These are phyloP conservation scores for Colletotrichum incanum DNA, from an alignment of 2,329 filamentous ascomycete genomes.

Conservation along the genomic window DNA sequence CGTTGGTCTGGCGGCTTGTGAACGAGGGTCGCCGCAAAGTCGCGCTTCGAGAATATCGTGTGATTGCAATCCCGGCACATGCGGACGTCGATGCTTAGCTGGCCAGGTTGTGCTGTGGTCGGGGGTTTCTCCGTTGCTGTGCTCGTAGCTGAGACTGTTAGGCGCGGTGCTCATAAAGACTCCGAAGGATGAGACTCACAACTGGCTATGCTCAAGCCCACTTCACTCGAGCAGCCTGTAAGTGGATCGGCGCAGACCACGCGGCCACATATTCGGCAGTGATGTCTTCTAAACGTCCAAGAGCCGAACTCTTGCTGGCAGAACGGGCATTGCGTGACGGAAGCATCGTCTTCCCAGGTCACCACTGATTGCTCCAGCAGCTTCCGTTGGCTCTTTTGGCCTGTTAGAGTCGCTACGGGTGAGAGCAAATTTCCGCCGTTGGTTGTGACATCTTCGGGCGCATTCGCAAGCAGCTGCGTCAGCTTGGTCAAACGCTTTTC, in stretches of 20 bases:
- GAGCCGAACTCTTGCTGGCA: constrained; percentile 96
- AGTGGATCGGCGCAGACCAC: constrained; percentile 92
- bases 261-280: constrained; percentile 93
- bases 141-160: constrained; percentile 52
- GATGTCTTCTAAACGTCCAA: constrained; percentile 93
- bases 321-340: constrained; percentile 87
- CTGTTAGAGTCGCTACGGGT: constrained; percentile 73
- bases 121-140: constrained; percentile 62
- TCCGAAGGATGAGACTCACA: constrained; percentile 48
- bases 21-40: constrained; percentile 81
- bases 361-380: constrained; percentile 91
- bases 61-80: constrained; percentile 92
- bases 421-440: constrained; percentile 70
- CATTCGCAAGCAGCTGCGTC: constrained; percentile 84
- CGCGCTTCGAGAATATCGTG: constrained; percentile 75
- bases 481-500: constrained; percentile 94
- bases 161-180: background rate
- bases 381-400: constrained; percentile 84
- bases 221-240: constrained; percentile 87
- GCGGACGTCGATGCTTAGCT: constrained; percentile 83
- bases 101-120: constrained; percentile 50
- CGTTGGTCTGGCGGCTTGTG: constrained; percentile 82
- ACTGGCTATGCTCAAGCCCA: constrained; percentile 82
- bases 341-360: constrained; percentile 93
- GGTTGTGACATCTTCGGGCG: constrained; percentile 76